These are phyloP conservation scores for Pichia nakasei DNA, from an alignment of 805 yeast species.

Conservation along the genomic window DNA sequence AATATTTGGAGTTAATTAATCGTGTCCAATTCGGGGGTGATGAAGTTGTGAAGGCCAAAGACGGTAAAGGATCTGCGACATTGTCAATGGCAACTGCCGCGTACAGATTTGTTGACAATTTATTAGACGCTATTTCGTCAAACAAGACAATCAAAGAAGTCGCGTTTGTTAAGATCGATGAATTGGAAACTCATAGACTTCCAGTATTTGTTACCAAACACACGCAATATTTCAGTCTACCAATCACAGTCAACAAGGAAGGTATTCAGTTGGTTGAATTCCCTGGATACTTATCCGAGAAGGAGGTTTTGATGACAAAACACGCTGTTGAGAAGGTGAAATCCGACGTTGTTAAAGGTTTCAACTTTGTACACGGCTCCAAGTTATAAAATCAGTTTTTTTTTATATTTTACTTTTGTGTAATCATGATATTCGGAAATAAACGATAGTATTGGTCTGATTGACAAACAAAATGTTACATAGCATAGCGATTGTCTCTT, in stretches of 20 bases:
- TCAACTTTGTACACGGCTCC: constrained; percentile 16
- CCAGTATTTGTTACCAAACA: constrained; percentile 16
- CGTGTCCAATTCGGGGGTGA: constrained; percentile 88
- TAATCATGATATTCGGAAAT: no score
- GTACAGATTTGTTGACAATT: constrained; percentile 59
- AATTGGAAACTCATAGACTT: constrained; percentile 32
- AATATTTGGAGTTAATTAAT: constrained; percentile 60
- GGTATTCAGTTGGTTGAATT: constrained; percentile 25
- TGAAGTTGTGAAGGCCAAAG: constrained; percentile 91
- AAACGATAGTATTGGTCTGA: no score
- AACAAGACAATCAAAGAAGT: constrained; percentile 31
- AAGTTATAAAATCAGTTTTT: no score
- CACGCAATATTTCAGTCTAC: constrained; percentile 40
- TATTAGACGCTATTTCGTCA: constrained; percentile 16
- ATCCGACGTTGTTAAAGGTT: constrained; percentile 17
- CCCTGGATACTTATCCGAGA: constrained; percentile 10
- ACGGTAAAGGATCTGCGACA: constrained; percentile 93
- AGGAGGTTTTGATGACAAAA: constrained; percentile 12
- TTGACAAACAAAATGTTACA: no score
- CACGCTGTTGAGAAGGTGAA: constrained; percentile 14
- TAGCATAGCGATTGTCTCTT: no score
- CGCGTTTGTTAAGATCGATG: constrained; percentile 46
- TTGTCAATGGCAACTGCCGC: constrained; percentile 95
- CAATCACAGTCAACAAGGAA: constrained; percentile 29
- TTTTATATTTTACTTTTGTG: no score